Base-by-base conservation (phyloP, 164 flowering plant genomes). In the Vitis rotundifolia region DNA sequence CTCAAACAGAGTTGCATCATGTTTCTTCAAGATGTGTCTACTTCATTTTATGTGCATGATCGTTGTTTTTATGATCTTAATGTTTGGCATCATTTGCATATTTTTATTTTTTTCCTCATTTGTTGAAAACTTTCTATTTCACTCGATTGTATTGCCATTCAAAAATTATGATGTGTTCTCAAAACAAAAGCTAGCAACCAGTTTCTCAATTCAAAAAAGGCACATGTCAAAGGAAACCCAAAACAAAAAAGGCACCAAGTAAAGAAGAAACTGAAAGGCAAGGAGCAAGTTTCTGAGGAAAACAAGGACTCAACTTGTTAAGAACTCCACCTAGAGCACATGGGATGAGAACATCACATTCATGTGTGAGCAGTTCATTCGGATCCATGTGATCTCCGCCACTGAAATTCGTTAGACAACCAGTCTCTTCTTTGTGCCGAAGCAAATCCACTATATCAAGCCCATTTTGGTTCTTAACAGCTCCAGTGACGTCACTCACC, bases 301-400 rank as follows among this genome's bases (percentile, higher is more conserved):
- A 66, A 6, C 26, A 28, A 37, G 72, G 75, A 52, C 49, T 68
- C n/a, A 47, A 91, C 94, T 83, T 91, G 83, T 80, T 87, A 58
- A 91, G 77, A 61, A 91, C 97, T 63, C 93, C 97, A 49, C 97
- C 94, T 19, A 91, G 73, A 44, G 97, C 97, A 75, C 93, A 89
- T 19, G 97, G 97, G 71, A 91, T 80, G 60, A 91, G 93, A 53
- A 91, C 91, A 78, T 91, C 97, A 66, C 97, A 91, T 19, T 91
- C 91, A 63, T 89, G 90, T 12, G 78, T 78, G 37, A 91, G 93
- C 75, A 91, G 68, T 72, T 89, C 90, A 50, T 77, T 52, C 7
- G 84, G 69, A 72, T 86, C 81, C 86, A 91, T 80, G 18, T 79
- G 68, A 52, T 86, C 91, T 14, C 79, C 94, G 9, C 97, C 97